phyloP scores from a whole-genome alignment of 2,329 filamentous ascomycete genomes.

The Alternaria metachromatica region DNA sequence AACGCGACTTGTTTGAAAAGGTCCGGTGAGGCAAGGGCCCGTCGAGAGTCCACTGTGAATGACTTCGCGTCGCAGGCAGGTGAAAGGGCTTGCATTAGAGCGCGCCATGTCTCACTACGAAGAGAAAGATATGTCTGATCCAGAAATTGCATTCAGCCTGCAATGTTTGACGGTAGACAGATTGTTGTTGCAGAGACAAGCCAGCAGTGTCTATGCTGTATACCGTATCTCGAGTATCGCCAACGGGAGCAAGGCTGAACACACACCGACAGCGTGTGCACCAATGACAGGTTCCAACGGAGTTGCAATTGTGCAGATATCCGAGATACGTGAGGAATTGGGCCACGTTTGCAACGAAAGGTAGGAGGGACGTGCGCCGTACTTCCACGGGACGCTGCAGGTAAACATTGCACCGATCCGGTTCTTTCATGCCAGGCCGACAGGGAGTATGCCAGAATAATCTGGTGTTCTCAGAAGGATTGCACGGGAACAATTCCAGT shows the following conservation, averaged over 20 bases:
- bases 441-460: conserved; percentile 20
- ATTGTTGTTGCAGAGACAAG: background rate
- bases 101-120: conserved; percentile 16
- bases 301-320: conserved; percentile 19
- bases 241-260: conserved; percentile 14
- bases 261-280: conserved; percentile 22
- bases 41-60: conserved; percentile 16
- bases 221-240: conserved; percentile 34
- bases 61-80: conserved; percentile 5
- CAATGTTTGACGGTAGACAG: background rate
- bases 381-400: conserved; percentile 39
- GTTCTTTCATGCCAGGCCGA: conserved; percentile 23
- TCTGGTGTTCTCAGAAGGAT: conserved; percentile 7
- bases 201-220: conserved; percentile 4
- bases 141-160: background rate
- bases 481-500: conserved; percentile 14
- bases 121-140: background rate
- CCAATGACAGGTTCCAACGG: conserved; percentile 20
- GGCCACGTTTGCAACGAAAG: conserved; percentile 44
- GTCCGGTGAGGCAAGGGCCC: conserved; percentile 29
- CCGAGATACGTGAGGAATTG: conserved; percentile 25
- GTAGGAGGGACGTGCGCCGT: conserved; percentile 40
- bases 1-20: conserved; percentile 23
- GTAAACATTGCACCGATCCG: conserved; percentile 37
- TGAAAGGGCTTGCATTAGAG: conserved; percentile 20